These are phyloP conservation scores for Aspergillus nomiae DNA, from an alignment of 2,329 filamentous ascomycete species.

Conservation along the genomic window DNA sequence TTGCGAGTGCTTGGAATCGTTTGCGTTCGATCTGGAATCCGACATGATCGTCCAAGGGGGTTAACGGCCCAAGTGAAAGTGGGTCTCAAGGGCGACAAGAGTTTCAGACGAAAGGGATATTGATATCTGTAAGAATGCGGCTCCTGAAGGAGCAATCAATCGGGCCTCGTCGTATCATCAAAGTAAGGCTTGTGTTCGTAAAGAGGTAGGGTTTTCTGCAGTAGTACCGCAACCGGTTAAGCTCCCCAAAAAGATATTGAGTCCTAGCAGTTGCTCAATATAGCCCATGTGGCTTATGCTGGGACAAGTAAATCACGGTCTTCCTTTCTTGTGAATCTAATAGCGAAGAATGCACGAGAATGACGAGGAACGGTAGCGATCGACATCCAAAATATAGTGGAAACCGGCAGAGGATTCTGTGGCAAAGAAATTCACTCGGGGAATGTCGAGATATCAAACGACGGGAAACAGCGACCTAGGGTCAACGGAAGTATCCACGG, in stretches of 20 bases:
- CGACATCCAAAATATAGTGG: background rate
- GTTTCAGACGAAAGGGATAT: conserved; percentile 15
- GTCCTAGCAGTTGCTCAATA: background rate
- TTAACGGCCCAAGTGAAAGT: conserved; percentile 8
- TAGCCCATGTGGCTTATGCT: background rate
- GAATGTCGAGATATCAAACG: background rate
- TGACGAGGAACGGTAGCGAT: background rate
- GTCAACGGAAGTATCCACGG: background rate
- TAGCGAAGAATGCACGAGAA: background rate
- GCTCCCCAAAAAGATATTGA: background rate
- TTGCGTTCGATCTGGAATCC: conserved; percentile 27
- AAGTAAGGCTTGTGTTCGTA: conserved; percentile 4
- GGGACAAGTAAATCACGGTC: background rate
- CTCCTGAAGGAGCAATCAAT: conserved; percentile 22
- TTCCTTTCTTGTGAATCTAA: background rate
- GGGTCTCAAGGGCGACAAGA: conserved; percentile 16
- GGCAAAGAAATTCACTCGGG: background rate
- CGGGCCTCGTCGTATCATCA: conserved; percentile 14
- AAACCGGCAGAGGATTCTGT: background rate
- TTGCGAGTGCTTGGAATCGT: conserved; percentile 30
- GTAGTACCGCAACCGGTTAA: background rate
- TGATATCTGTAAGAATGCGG: conserved; percentile 25
- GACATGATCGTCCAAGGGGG: conserved; percentile 32
- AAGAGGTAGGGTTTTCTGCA: background rate
- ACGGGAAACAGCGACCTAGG: background rate